Evolutionary conservation across 1,284 basidiomycete species (phyloP).

Genomic region (Puccinia triticina): DNA sequence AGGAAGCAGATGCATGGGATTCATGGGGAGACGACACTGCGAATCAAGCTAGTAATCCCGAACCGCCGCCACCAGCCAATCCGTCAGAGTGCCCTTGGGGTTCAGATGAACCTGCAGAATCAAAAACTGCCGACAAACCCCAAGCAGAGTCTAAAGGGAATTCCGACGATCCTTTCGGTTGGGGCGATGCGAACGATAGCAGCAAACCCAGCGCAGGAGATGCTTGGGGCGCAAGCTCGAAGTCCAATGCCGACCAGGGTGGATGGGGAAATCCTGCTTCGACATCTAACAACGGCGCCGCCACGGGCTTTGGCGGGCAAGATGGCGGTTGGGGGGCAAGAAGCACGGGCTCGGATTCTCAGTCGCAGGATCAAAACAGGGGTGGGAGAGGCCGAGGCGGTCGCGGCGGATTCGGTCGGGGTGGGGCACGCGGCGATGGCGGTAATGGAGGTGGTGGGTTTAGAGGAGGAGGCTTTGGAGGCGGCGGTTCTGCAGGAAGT

Average conservation of each 20-base stretch:
- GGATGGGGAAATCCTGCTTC: not conserved
- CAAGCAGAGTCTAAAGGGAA: not conserved
- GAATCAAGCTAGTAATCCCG: not conserved
- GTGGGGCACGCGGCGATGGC: not conserved
- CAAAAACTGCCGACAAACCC: not conserved
- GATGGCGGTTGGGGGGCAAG: not conserved
- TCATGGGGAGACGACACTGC: not conserved
- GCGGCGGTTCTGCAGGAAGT: not conserved
- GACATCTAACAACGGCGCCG: not conserved
- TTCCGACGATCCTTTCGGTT: not conserved
- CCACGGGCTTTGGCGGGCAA: not conserved
- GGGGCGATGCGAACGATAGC: not conserved
- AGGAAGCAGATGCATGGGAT: not conserved
- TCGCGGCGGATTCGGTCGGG: not conserved
- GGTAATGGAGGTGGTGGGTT: not conserved
- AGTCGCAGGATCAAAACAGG: not conserved
- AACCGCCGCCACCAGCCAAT: not conserved
- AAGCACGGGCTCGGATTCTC: not conserved
- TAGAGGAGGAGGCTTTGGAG: not conserved
- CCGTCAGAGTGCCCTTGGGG: constrained; percentile 13
- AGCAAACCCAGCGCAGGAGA: not conserved
- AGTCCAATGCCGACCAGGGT: not conserved
- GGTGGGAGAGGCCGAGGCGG: not conserved
- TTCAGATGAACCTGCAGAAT: not conserved
- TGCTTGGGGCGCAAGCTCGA: not conserved